Percentiles rank a stretch among this genome's conserved stretches.
These are phyloP conservation scores for Psidium friedrichsthalianum DNA, from an alignment of 345 rosid genomes.

Conservation along the genomic window DNA sequence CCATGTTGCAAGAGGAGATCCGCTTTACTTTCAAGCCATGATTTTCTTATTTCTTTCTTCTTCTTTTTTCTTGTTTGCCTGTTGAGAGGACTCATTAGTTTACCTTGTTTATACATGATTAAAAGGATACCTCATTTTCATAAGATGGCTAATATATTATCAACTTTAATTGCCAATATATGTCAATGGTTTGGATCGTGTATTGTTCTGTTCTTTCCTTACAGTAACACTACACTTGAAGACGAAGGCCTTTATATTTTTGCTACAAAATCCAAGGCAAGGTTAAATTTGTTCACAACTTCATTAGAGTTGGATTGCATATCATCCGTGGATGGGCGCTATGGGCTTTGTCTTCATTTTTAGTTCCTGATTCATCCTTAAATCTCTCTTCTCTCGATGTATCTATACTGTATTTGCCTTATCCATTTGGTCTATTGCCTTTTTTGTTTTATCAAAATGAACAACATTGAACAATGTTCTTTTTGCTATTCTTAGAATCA, in stretches of 20 bases:
- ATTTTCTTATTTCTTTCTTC: not conserved
- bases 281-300: not conserved
- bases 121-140: too few species aligned
- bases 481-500: too few species aligned
- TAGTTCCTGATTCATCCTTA: conserved; percentile 47
- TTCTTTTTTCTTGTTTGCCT: not conserved
- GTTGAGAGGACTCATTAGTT: not conserved
- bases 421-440: too few species aligned
- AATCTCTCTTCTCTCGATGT: not conserved
- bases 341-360: conserved; percentile 59
- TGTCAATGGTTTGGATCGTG: too few species aligned
- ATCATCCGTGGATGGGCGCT: conserved; percentile 79
- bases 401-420: not conserved
- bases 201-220: too few species aligned
- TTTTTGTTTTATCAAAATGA: too few species aligned
- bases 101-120: not conserved
- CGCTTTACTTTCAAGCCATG: conserved; percentile 75
- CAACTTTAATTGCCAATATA: too few species aligned
- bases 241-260: not conserved
- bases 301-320: conserved; percentile 74
- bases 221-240: too few species aligned
- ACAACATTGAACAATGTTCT: too few species aligned
- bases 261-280: not conserved
- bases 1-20: conserved; percentile 58
- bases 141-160: too few species aligned